A percentile compares a stretch with the other conserved stretches of the same genome.
Evolutionary conservation across 2,329 filamentous ascomycete genomes (phyloP).

Genomic region (Ampelomyces quisqualis): DNA sequence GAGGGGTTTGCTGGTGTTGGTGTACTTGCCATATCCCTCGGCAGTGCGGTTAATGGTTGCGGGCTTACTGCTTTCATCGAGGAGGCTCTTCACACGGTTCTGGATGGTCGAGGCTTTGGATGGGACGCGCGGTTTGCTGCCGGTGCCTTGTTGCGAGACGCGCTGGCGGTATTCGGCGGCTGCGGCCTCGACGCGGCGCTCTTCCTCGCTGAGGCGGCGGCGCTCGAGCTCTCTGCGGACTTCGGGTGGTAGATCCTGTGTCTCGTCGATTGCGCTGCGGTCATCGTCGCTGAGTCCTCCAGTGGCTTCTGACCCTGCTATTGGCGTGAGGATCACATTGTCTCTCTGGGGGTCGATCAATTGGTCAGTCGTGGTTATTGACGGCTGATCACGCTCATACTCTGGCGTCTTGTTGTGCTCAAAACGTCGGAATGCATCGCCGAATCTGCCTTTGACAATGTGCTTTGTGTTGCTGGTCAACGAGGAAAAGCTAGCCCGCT

Average conservation of each 20-base stretch:
- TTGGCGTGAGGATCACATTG: slow-evolving; percentile 56
- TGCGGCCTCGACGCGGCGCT: slow-evolving; percentile 82
- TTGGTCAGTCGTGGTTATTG: slow-evolving; percentile 30
- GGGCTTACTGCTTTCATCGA: slow-evolving; percentile 68
- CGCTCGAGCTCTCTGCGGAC: slow-evolving; percentile 88
- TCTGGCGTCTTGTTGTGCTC: slow-evolving; percentile 56
- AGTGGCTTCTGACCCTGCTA: slow-evolving; percentile 73
- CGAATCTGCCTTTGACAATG: slow-evolving; percentile 83
- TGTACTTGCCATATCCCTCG: slow-evolving; percentile 86
- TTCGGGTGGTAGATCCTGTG: slow-evolving; percentile 77
- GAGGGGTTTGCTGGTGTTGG: slow-evolving; percentile 50
- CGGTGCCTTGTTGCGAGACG: slow-evolving; percentile 62
- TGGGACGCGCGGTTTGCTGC: slow-evolving; percentile 49
- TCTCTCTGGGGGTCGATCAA: slow-evolving; percentile 23
- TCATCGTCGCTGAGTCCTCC: slow-evolving; percentile 69
- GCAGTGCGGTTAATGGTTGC: slow-evolving; percentile 67
- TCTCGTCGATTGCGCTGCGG: slow-evolving; percentile 63
- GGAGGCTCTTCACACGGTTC: slow-evolving; percentile 80
- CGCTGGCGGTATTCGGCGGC: slow-evolving; percentile 84
- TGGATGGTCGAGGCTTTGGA: slow-evolving; percentile 82
- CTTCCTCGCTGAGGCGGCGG: slow-evolving; percentile 77
- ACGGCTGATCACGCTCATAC: slow-evolving; percentile 29
- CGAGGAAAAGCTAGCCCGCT: slow-evolving; percentile 70
- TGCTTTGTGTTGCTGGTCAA: slow-evolving; percentile 75
- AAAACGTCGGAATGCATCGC: slow-evolving; percentile 90